These are phyloP conservation scores for Trichomonas vaginalis DNA, from an alignment of 208 protist species.

Conservation along the genomic window DNA sequence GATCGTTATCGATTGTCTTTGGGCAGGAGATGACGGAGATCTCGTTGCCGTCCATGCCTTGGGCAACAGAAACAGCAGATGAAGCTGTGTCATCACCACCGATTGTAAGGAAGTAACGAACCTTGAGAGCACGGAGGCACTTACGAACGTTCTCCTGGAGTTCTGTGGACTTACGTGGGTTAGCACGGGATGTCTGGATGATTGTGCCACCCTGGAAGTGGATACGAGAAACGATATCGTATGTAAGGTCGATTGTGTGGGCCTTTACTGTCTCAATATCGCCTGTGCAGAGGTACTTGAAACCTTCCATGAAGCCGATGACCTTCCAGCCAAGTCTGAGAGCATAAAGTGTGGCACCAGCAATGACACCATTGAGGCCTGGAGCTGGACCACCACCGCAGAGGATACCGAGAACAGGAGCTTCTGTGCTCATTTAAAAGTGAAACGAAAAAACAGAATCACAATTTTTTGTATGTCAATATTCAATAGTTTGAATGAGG, in stretches of 20 bases:
- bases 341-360: background rate
- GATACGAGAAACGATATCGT: background rate
- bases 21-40: background rate
- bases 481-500: no score
- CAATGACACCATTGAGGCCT: background rate
- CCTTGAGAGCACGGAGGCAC: background rate
- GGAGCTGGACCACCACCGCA: background rate
- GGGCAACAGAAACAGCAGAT: background rate
- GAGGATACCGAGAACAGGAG: background rate
- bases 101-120: background rate
- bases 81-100: background rate
- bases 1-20: slow-evolving; percentile 3
- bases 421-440: background rate
- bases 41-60: background rate
- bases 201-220: background rate
- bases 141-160: background rate
- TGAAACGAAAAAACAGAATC: background rate
- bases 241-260: background rate
- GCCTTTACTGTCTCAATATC: background rate
- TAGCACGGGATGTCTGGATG: background rate
- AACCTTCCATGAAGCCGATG: background rate
- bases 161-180: background rate
- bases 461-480: background rate
- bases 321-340: background rate
- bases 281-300: background rate